These are phyloP conservation scores for Beauveria caledonica DNA, from an alignment of 2,329 filamentous ascomycete species.

Conservation along the genomic window DNA sequence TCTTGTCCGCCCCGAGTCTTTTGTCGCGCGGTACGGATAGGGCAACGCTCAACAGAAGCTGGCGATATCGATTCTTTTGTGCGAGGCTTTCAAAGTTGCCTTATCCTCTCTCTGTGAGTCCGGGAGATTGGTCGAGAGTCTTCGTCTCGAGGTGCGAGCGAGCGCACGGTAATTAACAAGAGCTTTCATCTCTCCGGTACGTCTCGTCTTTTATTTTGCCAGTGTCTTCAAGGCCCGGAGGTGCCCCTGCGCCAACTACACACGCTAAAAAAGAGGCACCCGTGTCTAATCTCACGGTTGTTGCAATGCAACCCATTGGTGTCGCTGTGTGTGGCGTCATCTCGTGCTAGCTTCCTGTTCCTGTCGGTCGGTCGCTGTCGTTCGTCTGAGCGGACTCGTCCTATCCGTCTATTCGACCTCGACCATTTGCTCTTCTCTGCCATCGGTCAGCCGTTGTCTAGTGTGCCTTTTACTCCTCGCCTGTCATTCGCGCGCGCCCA, in stretches of 20 bases:
- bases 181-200: too few species aligned
- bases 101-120: not conserved
- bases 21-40: not conserved
- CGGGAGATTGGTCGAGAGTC: too few species aligned
- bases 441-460: not conserved
- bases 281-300: constrained; percentile 2
- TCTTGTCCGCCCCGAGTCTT: not conserved
- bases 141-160: too few species aligned
- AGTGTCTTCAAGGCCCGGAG: not conserved
- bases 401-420: not conserved
- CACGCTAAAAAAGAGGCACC: not conserved
- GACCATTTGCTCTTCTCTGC: not conserved
- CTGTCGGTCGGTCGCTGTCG: not conserved
- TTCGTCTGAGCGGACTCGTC: not conserved
- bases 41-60: not conserved
- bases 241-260: not conserved
- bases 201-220: not conserved
- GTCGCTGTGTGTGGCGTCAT: not conserved
- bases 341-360: not conserved
- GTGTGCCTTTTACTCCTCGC: not conserved
- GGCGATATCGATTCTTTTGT: not conserved
- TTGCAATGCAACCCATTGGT: not conserved
- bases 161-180: too few species aligned
- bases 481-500: constrained; percentile 3
- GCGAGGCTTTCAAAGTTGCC: not conserved